Percentiles rank a stretch among this genome's conserved stretches.
phyloP scores from a whole-genome alignment of 2,329 filamentous ascomycete genomes.

The Monilinia fructigena region DNA sequence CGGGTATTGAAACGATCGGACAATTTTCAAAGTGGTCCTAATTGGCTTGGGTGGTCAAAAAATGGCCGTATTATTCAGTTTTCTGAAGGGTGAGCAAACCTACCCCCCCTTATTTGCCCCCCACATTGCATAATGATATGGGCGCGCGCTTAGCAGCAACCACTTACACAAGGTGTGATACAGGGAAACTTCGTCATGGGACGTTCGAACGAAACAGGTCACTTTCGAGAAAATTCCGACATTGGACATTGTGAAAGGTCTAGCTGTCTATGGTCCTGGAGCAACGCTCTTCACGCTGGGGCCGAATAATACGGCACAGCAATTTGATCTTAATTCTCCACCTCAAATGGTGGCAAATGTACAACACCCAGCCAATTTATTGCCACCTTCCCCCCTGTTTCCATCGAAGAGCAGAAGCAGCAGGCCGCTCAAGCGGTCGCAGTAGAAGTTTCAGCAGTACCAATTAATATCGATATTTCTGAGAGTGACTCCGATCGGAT shows the following conservation, averaged over 20 bases:
- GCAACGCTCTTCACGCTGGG: slow-evolving; percentile 92
- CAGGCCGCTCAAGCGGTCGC: slow-evolving; percentile 29
- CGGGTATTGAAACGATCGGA: slow-evolving; percentile 80
- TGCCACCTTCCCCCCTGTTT: slow-evolving; percentile 80
- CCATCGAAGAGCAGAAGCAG: slow-evolving; percentile 67
- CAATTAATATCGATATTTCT: slow-evolving; percentile 58
- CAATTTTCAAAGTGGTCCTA: slow-evolving; percentile 69
- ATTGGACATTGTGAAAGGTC: slow-evolving; percentile 73
- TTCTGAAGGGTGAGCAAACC: slow-evolving; percentile 73
- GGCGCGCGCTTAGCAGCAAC: slow-evolving; percentile 49
- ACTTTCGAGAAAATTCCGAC: slow-evolving; percentile 87
- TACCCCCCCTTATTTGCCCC: slow-evolving; percentile 21
- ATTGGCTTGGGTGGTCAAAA: slow-evolving; percentile 99
- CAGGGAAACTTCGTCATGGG: slow-evolving; percentile 91
- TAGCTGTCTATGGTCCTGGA: slow-evolving; percentile 85
- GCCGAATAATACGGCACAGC: slow-evolving; percentile 84
- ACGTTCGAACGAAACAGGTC: slow-evolving; percentile 96
- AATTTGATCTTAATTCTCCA: slow-evolving; percentile 87
- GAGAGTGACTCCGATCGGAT: slow-evolving; percentile 76
- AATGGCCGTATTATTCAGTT: slow-evolving; percentile 94
- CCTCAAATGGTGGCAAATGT: slow-evolving; percentile 80
- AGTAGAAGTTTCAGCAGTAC: slow-evolving; percentile 48
- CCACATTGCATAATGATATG: slow-evolving; percentile 39
- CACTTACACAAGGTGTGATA: slow-evolving; percentile 39
- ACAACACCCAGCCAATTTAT: slow-evolving; percentile 76